Evolutionary conservation across 345 rosid species (phyloP).

Genomic region (Lepidium aucheri): DNA sequence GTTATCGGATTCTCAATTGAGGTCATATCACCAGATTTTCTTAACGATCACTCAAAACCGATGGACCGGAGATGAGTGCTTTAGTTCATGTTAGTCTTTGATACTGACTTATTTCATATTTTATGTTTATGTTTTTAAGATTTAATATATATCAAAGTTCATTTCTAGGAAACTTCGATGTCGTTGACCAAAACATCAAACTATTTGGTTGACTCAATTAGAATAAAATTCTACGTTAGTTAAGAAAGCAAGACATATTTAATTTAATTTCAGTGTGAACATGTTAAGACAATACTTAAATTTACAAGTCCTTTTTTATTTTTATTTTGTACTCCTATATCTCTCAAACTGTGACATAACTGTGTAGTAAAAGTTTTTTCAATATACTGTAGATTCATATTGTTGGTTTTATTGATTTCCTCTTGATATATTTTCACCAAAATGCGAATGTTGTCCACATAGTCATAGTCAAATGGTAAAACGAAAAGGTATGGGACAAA

Average conservation of each 20-base stretch:
- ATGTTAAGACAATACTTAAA: too few relatives aligned
- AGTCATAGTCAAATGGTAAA: too few relatives aligned
- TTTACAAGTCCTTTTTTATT: too few relatives aligned
- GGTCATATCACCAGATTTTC: constrained; percentile 10
- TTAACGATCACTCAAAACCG: neutral
- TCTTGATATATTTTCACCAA: too few relatives aligned
- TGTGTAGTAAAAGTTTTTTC: too few relatives aligned
- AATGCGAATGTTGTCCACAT: too few relatives aligned
- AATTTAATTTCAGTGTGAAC: too few relatives aligned
- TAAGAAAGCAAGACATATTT: neutral
- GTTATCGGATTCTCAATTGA: neutral
- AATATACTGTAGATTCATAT: too few relatives aligned
- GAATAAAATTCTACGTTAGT: neutral
- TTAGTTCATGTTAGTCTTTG: constrained; percentile 17
- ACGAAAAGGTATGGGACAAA: too few relatives aligned
- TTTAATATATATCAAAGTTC: neutral
- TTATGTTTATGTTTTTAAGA: neutral
- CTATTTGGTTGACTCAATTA: neutral
- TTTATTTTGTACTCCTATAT: too few relatives aligned
- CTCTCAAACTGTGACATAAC: too few relatives aligned
- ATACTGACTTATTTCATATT: neutral
- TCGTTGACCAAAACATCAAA: neutral
- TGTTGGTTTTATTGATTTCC: too few relatives aligned
- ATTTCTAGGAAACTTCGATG: neutral
- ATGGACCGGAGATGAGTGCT: constrained; percentile 8